A percentile compares a stretch with the other conserved stretches of the same genome.
Conservation (phyloP, 1,139 yeast species). For the Hyphopichia wangnamkhiaoensis region DNA sequence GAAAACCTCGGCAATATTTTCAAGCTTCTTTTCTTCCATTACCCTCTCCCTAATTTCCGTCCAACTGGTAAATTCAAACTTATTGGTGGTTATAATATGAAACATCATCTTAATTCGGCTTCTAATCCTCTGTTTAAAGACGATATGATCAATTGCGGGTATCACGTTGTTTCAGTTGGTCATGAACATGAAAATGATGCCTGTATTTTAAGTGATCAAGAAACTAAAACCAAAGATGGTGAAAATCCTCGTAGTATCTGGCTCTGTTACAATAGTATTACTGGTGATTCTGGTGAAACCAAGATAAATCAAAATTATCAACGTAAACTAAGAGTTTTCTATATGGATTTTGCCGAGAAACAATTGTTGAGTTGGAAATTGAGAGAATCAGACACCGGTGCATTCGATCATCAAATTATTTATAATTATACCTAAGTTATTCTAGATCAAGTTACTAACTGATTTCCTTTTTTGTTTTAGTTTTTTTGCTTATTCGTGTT, state of each 20-base stretch:
- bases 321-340: conserved; percentile 39
- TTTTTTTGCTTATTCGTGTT: background rate
- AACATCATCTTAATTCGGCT: conserved; percentile 35
- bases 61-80: conserved; percentile 50
- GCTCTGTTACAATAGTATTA: conserved; percentile 42
- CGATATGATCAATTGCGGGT: conserved; percentile 39
- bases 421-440: conserved; percentile 9
- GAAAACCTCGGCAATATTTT: conserved; percentile 19
- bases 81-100: conserved; percentile 51
- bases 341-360: conserved; percentile 27
- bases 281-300: conserved; percentile 42
- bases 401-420: conserved; percentile 38
- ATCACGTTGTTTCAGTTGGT: conserved; percentile 51
- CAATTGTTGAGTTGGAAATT: conserved; percentile 43
- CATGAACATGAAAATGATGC: conserved; percentile 61
- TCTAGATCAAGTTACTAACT: background rate
- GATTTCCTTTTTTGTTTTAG: background rate
- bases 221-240: conserved; percentile 5
- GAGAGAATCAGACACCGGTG: conserved; percentile 25
- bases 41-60: conserved; percentile 53
- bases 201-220: conserved; percentile 33
- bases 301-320: conserved; percentile 23
- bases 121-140: conserved; percentile 36
- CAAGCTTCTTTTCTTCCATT: conserved; percentile 49
- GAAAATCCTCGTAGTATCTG: conserved; percentile 24